A percentile compares a stretch with the other conserved stretches of the same genome.
Conservation (phyloP, 495 filamentous ascomycete genomes). For the Penicillium lagena region DNA sequence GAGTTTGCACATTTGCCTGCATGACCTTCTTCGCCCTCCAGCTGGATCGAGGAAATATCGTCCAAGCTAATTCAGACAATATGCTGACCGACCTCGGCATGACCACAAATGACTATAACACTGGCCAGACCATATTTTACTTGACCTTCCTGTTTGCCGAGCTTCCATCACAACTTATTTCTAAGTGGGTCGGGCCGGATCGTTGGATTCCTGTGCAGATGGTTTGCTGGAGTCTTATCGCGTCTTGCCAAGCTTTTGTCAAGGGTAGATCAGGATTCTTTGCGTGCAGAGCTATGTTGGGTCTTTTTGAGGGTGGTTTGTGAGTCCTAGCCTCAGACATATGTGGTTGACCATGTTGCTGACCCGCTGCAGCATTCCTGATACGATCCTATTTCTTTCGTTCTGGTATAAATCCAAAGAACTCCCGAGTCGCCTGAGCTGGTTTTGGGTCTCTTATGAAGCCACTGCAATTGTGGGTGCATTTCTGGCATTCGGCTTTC, state of each 20-base stretch:
- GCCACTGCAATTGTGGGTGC: slow-evolving; percentile 59
- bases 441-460: slow-evolving; percentile 68
- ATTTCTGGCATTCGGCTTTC: slow-evolving; percentile 65
- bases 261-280: slow-evolving; percentile 56
- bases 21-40: slow-evolving; percentile 81
- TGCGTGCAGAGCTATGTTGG: slow-evolving; percentile 57
- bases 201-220: slow-evolving; percentile 83
- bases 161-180: slow-evolving; percentile 66
- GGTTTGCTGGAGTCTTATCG: slow-evolving; percentile 69
- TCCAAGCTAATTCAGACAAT: slow-evolving; percentile 65
- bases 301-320: slow-evolving; percentile 72
- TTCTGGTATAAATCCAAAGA: slow-evolving; percentile 72
- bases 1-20: slow-evolving; percentile 59
- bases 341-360: neutral
- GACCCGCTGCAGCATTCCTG: slow-evolving; percentile 27
- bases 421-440: slow-evolving; percentile 57
- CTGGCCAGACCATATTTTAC: slow-evolving; percentile 68
- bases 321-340: neutral
- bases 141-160: slow-evolving; percentile 61
- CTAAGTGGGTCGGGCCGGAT: slow-evolving; percentile 72
- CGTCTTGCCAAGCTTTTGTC: slow-evolving; percentile 60
- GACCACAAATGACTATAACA: slow-evolving; percentile 72
- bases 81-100: slow-evolving; percentile 55
- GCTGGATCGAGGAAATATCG: slow-evolving; percentile 70
- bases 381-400: slow-evolving; percentile 60